Base-by-base conservation (phyloP, 192 early-diverging fungal species). In the Mycoemilia scoparia region DNA sequence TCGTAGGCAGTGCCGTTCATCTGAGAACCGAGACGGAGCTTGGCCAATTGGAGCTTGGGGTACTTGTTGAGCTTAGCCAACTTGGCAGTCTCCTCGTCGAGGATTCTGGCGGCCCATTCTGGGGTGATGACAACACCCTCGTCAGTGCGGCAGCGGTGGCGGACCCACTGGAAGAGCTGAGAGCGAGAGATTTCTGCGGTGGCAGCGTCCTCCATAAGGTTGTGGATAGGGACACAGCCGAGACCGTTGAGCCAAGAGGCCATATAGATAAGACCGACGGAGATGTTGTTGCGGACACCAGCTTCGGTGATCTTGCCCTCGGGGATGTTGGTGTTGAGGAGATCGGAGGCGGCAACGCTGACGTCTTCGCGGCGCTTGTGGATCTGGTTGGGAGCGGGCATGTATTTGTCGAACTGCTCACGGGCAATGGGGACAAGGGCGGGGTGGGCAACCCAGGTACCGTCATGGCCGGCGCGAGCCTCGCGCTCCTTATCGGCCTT, bases 151-250 rank as follows among this genome's bases (percentile, higher is more conserved):
- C 77, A 68, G 18, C 65, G 51, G 58, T 97, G 88, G 46, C 71
- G 74, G 24, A 81, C 87, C 92, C 92, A 97, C 69, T 97, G 92
- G 76, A 78, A 97, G 7, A 97, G 60, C 70, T 97, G 92, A 23
- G 82, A 84, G 34, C 92, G 78, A 3, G 87, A 89, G 46, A 96
- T 96, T 69, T 96, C 92, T 24, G 88, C 88, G 1, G 92, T 96
- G 12, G 92, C 92, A 2, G 88, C 88, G 46, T 96, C 92, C 66
- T 96, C 92, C 92, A 96, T 92, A 27, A 96, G 65, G 67, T 84
- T 84, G 69, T 89, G 82, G 60, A 96, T 96, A 31, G 92, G 92
- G 12, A 96, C 92, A 54, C 92, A 96, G 21, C 92, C 92, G 38
- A 69, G 65, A 21, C 85, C 92, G 39, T 79, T 73, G 38, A 96